phyloP scores from a whole-genome alignment of 2,329 filamentous ascomycete species.

The Ophiosphaerella narmari region DNA sequence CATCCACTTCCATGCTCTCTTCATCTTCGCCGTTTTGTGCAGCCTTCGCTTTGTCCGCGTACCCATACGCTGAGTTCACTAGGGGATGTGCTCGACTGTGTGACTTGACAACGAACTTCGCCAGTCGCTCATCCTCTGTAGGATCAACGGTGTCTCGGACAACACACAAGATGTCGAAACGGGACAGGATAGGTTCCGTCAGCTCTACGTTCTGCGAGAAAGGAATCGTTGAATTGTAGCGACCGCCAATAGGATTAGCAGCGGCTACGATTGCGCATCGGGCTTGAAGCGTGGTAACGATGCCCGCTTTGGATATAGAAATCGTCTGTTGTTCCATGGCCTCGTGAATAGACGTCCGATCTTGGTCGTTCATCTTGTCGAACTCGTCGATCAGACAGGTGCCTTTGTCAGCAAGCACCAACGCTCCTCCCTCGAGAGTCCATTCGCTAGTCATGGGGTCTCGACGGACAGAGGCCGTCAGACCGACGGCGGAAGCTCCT shows the following conservation, averaged over 20 bases:
- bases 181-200: conserved; percentile 94
- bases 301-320: conserved; percentile 97
- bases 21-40: conserved; percentile 46
- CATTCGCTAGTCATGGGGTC: conserved; percentile 96
- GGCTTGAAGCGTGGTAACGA: conserved; percentile 94
- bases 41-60: conserved; percentile 28
- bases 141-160: conserved; percentile 96
- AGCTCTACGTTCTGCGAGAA: conserved; percentile 97
- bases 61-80: conserved; percentile 43
- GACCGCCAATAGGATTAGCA: conserved; percentile 92
- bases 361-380: conserved; percentile 99
- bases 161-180: conserved; percentile 96
- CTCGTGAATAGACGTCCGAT: conserved; percentile 97
- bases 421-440: conserved; percentile 93
- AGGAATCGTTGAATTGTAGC: conserved; percentile 94
- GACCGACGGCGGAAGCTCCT: conserved; percentile 94
- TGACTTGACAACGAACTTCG: conserved; percentile 91
- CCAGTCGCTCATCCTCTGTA: conserved; percentile 86
- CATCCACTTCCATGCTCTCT: conserved; percentile 56
- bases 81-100: conserved; percentile 86
- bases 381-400: conserved; percentile 98
- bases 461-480: conserved; percentile 93
- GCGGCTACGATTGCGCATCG: conserved; percentile 95
- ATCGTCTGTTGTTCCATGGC: conserved; percentile 99
- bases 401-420: conserved; percentile 92